These are phyloP conservation scores for Wickerhamiella allomyrinae DNA, from an alignment of 805 yeast genomes.

Conservation along the genomic window DNA sequence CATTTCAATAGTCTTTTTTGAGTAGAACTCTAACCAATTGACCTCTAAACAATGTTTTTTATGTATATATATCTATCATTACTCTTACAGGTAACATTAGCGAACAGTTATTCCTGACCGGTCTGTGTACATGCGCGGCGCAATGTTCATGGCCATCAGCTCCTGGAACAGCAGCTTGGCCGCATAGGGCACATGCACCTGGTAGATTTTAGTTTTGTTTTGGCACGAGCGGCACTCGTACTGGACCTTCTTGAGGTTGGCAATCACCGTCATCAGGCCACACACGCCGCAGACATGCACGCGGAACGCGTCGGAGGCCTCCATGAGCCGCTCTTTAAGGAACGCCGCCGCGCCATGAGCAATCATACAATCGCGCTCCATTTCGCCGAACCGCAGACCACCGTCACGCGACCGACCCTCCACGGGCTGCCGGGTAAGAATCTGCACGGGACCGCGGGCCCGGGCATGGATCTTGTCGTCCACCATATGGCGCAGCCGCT, in stretches of 20 bases:
- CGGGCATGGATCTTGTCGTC: slow-evolving; percentile 98
- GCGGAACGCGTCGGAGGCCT: slow-evolving; percentile 96
- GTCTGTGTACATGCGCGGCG: slow-evolving; percentile 94
- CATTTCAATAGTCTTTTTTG: too few relatives aligned
- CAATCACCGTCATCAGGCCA: slow-evolving; percentile 96
- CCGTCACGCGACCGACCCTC: slow-evolving; percentile 99
- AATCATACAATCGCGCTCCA: slow-evolving; percentile 99
- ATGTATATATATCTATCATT: too few relatives aligned
- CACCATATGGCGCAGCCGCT: slow-evolving; percentile 97
- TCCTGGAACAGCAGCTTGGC: slow-evolving; percentile 97
- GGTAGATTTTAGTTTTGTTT: slow-evolving; percentile 95
- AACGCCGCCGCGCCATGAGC: slow-evolving; percentile 99
- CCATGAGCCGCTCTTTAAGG: slow-evolving; percentile 95
- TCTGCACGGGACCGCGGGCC: slow-evolving; percentile 98
- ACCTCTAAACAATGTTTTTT: too few relatives aligned
- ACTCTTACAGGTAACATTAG: too few relatives aligned
- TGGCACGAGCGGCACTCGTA: slow-evolving; percentile 98
- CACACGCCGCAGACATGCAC: slow-evolving; percentile 97
- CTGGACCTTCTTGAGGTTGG: slow-evolving; percentile 92
- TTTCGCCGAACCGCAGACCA: slow-evolving; percentile 97
- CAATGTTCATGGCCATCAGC: slow-evolving; percentile 97
- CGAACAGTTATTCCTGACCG: slow-evolving; percentile 45
- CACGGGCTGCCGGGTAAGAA: slow-evolving; percentile 93
- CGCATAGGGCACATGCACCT: slow-evolving; percentile 95
- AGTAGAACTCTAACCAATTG: too few relatives aligned